phyloP scores from a whole-genome alignment of 139 green algal species.

The Yamagishiella unicocca region DNA sequence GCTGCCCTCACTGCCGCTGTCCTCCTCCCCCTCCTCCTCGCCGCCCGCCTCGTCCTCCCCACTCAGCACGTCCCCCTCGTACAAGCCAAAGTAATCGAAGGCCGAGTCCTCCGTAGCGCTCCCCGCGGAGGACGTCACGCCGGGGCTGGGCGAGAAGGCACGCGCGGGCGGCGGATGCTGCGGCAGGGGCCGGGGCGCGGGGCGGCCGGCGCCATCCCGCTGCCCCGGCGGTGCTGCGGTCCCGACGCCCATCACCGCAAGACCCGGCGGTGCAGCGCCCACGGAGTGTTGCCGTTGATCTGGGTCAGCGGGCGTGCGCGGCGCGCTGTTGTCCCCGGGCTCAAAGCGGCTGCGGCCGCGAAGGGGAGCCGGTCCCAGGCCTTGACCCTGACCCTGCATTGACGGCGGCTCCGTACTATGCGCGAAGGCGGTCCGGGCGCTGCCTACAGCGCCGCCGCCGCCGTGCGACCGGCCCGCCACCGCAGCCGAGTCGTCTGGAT shows the following conservation, averaged over 20 bases:
- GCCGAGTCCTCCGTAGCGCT: constrained; percentile 6
- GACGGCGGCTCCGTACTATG: background rate
- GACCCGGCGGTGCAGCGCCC: background rate
- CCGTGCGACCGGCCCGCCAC: background rate
- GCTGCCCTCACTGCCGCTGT: background rate
- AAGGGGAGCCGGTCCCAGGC: background rate
- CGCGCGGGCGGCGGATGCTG: background rate
- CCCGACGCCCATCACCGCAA: background rate
- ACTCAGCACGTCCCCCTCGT: constrained; percentile 18
- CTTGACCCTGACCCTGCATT: background rate
- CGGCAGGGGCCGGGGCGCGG: background rate
- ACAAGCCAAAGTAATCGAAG: constrained; percentile 24
- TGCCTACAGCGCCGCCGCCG: background rate
- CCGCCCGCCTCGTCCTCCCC: background rate
- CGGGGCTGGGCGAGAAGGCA: background rate
- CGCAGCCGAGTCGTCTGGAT: background rate
- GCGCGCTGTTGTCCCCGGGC: background rate
- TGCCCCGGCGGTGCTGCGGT: background rate
- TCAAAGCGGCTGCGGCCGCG: background rate
- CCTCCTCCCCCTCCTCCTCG: background rate
- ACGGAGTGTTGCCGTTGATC: background rate
- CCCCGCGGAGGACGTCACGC: background rate
- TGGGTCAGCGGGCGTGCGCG: background rate
- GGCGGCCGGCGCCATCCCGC: background rate
- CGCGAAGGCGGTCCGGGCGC: background rate